phyloP scores from a whole-genome alignment of 192 early-diverging fungal genomes.

The Powellomyces hirtus region DNA sequence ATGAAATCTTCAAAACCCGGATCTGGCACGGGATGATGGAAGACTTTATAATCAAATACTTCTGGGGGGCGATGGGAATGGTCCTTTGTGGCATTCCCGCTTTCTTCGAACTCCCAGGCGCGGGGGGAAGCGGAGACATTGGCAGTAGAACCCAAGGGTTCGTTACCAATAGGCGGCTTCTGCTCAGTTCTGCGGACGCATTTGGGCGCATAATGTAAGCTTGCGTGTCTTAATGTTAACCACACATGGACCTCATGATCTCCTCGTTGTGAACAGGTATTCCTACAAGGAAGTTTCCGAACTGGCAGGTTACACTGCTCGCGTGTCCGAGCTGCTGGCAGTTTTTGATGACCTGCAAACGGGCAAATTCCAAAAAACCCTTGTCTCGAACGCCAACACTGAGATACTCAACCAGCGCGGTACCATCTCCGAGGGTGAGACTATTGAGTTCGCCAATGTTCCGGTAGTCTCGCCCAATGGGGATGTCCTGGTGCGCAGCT shows the following conservation, averaged over 20 bases:
- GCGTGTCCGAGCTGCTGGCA: slow-evolving; percentile 80
- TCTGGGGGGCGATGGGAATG: slow-evolving; percentile 92
- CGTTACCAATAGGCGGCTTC: slow-evolving; percentile 54
- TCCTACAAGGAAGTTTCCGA: slow-evolving; percentile 90
- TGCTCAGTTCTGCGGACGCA: slow-evolving; percentile 88
- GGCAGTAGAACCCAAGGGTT: slow-evolving; percentile 49
- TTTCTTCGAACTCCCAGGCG: slow-evolving; percentile 55
- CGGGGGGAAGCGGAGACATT: slow-evolving; percentile 18
- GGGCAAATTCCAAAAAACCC: slow-evolving; percentile 73
- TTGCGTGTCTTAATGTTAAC: not conserved
- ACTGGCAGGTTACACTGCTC: slow-evolving; percentile 90
- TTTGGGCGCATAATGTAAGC: slow-evolving; percentile 86
- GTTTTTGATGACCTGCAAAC: slow-evolving; percentile 86
- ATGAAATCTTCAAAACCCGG: slow-evolving; percentile 77
- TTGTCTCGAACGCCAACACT: slow-evolving; percentile 46
- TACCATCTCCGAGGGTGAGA: slow-evolving; percentile 24
- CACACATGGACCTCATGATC: not conserved
- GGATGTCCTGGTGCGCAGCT: slow-evolving; percentile 81
- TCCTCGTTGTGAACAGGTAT: slow-evolving; percentile 1
- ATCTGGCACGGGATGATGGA: slow-evolving; percentile 94
- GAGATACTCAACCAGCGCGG: slow-evolving; percentile 26
- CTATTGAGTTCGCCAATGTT: slow-evolving; percentile 84
- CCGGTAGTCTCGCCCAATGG: slow-evolving; percentile 95
- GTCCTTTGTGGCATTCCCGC: slow-evolving; percentile 84
- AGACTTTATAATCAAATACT: slow-evolving; percentile 98